A percentile compares a stretch with the other conserved stretches of the same genome.
phyloP scores from a whole-genome alignment of 140 eudicot species.

The Anethum foeniculum region DNA sequence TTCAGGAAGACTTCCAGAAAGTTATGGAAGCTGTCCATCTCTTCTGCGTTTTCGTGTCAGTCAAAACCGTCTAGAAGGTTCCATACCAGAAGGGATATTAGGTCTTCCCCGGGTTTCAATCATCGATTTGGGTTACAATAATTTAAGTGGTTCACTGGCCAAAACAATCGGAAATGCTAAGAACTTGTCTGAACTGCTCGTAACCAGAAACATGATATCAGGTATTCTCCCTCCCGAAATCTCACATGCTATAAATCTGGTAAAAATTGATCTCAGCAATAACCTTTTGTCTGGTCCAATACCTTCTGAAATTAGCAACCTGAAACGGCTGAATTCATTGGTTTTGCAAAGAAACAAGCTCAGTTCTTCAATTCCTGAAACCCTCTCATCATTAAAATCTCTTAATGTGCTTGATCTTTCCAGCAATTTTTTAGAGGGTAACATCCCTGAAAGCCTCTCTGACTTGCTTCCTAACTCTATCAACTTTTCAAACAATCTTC shows the following conservation, averaged over 20 bases:
- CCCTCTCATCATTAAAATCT: constrained; percentile 50
- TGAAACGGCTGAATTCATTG: constrained; percentile 48
- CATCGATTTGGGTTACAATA: constrained; percentile 63
- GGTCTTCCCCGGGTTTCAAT: constrained; percentile 65
- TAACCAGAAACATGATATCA: constrained; percentile 54
- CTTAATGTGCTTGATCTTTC: constrained; percentile 81
- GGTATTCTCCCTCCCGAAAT: constrained; percentile 68
- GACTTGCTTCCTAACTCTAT: constrained; percentile 68
- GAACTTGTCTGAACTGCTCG: constrained; percentile 65
- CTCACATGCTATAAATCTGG: constrained; percentile 46
- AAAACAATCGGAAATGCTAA: constrained; percentile 41
- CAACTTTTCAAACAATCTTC: constrained; percentile 72
- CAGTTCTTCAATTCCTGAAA: constrained; percentile 52
- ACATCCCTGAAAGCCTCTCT: constrained; percentile 64
- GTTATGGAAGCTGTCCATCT: constrained; percentile 47
- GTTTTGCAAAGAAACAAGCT: constrained; percentile 56
- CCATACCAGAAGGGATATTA: constrained; percentile 52
- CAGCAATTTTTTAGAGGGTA: constrained; percentile 51
- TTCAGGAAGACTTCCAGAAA: constrained; percentile 59
- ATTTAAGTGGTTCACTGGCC: constrained; percentile 51
- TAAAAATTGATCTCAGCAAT: constrained; percentile 74
- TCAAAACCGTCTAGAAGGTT: constrained; percentile 51
- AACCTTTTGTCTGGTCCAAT: constrained; percentile 69
- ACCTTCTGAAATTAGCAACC: constrained; percentile 63
- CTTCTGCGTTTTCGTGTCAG: constrained; percentile 75